Evolutionary conservation across 192 early-diverging fungal genomes (phyloP).

Genomic region (Rhizophagus clarus): DNA sequence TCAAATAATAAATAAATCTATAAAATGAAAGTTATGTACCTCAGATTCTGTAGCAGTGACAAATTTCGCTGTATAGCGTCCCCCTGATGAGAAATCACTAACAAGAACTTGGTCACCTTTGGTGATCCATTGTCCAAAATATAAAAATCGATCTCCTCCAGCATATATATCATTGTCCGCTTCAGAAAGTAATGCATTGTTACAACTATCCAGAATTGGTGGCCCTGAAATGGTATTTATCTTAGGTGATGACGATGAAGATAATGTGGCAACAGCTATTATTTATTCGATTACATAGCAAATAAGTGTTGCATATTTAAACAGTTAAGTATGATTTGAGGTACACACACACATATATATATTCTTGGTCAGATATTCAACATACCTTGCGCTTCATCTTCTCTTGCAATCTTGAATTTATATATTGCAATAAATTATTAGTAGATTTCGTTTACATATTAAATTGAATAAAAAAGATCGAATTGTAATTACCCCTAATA

Average conservation of each 20-base stretch:
- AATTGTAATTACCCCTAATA: constrained; percentile 27
- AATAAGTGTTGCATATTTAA: neutral
- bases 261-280: neutral
- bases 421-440: neutral
- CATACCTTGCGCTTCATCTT: neutral
- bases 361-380: neutral
- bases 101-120: constrained; percentile 29
- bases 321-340: neutral
- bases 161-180: neutral
- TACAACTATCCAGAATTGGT: constrained; percentile 14
- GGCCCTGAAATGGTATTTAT: neutral
- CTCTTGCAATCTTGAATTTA: neutral
- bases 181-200: neutral
- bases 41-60: constrained; percentile 14
- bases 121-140: neutral
- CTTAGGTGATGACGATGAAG: constrained; percentile 6
- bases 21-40: neutral
- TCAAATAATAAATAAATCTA: neutral
- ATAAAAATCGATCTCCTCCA: constrained; percentile 10
- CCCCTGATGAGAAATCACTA: constrained; percentile 26
- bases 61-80: constrained; percentile 29
- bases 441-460: neutral
- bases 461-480: neutral
- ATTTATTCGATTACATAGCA: neutral
- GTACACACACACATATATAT: no score